These are phyloP conservation scores for Noccaea caerulescens DNA, from an alignment of 345 rosid species.

Conservation along the genomic window DNA sequence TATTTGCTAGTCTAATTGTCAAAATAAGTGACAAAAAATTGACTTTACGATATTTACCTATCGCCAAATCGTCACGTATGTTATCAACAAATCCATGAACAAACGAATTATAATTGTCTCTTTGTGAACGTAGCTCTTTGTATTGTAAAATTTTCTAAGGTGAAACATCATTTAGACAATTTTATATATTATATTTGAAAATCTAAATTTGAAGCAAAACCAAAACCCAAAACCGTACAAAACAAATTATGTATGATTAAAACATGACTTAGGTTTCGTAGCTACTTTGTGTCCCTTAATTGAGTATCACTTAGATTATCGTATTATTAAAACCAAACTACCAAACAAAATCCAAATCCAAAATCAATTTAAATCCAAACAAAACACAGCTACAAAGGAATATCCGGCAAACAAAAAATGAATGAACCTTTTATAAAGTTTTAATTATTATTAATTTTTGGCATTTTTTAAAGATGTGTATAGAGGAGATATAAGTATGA, in stretches of 20 bases:
- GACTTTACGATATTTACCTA: constrained; percentile 11
- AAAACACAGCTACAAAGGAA: constrained; percentile 25
- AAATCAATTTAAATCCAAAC: background rate
- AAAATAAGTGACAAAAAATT: constrained; percentile 16
- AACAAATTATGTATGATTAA: background rate
- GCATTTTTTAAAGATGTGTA: constrained; percentile 12
- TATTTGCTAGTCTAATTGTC: background rate
- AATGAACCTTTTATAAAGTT: constrained; percentile 10
- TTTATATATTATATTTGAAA: background rate
- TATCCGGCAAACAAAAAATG: constrained; percentile 19
- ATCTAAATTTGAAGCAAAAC: background rate
- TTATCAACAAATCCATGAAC: background rate
- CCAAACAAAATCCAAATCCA: background rate
- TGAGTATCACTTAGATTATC: background rate
- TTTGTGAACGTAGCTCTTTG: background rate
- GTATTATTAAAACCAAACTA: background rate
- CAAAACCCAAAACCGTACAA: background rate
- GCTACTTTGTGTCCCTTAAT: background rate
- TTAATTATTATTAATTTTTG: constrained; percentile 2
- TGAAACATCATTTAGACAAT: background rate
- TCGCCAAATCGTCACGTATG: constrained; percentile 13
- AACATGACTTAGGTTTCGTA: background rate
- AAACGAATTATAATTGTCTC: background rate
- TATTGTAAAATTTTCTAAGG: background rate
- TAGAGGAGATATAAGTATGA: constrained; percentile 29